Evolutionary conservation across 495 filamentous ascomycete species (phyloP).

Genomic region (Aspergillus bertholletiae): DNA sequence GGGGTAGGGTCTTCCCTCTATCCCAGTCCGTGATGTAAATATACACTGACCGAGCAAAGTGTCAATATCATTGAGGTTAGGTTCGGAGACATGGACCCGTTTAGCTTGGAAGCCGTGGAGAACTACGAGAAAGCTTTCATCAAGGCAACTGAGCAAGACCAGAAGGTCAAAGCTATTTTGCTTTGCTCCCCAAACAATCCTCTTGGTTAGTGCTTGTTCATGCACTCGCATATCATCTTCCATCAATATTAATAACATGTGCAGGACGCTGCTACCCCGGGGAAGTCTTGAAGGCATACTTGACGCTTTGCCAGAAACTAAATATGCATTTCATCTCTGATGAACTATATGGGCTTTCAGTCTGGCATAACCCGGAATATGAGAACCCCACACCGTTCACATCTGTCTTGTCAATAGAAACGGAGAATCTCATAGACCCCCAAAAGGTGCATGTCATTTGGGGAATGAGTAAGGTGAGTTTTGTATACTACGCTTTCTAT

Average conservation of each 20-base stretch:
- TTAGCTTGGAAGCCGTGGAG: slow-evolving; percentile 29
- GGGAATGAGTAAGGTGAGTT: slow-evolving; percentile 35
- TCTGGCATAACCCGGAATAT: slow-evolving; percentile 27
- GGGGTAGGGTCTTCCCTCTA: not conserved
- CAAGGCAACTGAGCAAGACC: slow-evolving; percentile 13
- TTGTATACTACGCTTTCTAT: slow-evolving; percentile 7
- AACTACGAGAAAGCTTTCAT: slow-evolving; percentile 23
- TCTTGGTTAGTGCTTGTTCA: slow-evolving; percentile 18
- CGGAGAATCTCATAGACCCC: slow-evolving; percentile 32
- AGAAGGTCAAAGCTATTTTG: slow-evolving; percentile 40
- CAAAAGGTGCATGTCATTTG: slow-evolving; percentile 32
- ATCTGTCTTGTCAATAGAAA: slow-evolving; percentile 36
- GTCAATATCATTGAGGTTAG: slow-evolving; percentile 29
- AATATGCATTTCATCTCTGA: slow-evolving; percentile 48
- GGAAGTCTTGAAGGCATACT: slow-evolving; percentile 25
- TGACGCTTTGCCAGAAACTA: slow-evolving; percentile 34
- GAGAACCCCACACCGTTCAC: slow-evolving; percentile 27
- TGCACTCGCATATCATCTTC: not conserved
- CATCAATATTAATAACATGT: not conserved
- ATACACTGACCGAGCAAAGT: slow-evolving; percentile 11
- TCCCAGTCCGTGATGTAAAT: not conserved
- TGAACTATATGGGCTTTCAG: slow-evolving; percentile 48
- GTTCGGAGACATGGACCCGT: slow-evolving; percentile 37
- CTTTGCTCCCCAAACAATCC: slow-evolving; percentile 54
- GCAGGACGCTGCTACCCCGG: slow-evolving; percentile 36